Conservation (phyloP, 75 land plant genomes). For the Sequoiadendron giganteum region DNA sequence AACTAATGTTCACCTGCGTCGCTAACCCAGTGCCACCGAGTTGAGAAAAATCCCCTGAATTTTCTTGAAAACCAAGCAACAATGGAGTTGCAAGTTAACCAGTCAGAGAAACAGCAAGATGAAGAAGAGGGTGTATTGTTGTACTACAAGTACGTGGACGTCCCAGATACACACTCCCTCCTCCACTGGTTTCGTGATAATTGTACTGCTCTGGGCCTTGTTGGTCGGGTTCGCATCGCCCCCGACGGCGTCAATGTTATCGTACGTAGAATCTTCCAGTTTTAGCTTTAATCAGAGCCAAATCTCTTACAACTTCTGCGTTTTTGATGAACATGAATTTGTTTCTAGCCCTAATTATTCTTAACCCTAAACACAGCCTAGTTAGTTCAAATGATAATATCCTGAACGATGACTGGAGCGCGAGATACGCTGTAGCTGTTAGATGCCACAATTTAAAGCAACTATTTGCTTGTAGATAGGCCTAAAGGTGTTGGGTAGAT, state of each 20-base stretch:
- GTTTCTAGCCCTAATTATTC: not conserved
- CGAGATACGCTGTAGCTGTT: not conserved
- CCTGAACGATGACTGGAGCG: not conserved
- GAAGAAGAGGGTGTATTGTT: conserved; percentile 70
- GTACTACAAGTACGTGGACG: conserved; percentile 73
- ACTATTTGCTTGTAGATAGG: not conserved
- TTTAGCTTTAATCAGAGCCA: not conserved
- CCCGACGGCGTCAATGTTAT: conserved; percentile 89
- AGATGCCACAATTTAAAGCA: not conserved
- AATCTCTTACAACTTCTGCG: not conserved
- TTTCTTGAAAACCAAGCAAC: not conserved
- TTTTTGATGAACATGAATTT: not conserved
- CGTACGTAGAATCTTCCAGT: conserved; percentile 28
- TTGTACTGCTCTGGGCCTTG: conserved; percentile 60
- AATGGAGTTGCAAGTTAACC: conserved; percentile 5
- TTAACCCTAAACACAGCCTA: not conserved
- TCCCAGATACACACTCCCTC: conserved; percentile 53
- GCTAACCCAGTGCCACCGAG: not conserved
- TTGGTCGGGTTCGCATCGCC: conserved; percentile 89
- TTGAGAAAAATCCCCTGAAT: not conserved
- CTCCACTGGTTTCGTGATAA: conserved; percentile 48
- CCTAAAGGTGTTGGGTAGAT: not conserved
- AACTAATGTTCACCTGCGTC: not conserved
- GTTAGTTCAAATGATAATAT: not conserved
- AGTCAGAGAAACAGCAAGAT: not conserved